A percentile compares a stretch with the other conserved stretches of the same genome.
These are phyloP conservation scores for Pseudonitzschia delicatissima DNA, from an alignment of 108 stramenopile genomes.

Conservation along the genomic window DNA sequence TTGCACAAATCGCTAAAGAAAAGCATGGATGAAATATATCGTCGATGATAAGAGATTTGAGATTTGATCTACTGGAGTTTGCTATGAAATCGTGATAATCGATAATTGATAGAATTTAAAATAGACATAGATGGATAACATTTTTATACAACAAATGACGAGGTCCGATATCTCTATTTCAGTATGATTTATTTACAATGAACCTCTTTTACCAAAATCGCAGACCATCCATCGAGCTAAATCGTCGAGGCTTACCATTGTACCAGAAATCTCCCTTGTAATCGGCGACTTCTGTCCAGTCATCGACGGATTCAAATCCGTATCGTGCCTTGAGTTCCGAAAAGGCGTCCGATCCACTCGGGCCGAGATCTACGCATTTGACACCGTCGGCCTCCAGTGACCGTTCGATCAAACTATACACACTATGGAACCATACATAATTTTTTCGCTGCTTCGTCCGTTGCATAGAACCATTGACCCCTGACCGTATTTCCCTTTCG, in stretches of 20 bases:
- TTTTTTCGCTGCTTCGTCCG: conserved; percentile 62
- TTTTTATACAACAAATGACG: not conserved
- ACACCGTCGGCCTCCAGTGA: conserved; percentile 62
- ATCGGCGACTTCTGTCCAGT: conserved; percentile 68
- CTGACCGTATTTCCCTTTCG: conserved; percentile 60
- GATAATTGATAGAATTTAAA: no score
- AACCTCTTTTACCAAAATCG: not conserved
- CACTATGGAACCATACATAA: conserved; percentile 81
- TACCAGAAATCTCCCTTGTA: conserved; percentile 58
- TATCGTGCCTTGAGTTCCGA: conserved; percentile 63
- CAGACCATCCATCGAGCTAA: no score
- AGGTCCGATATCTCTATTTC: not conserved
- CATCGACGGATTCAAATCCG: conserved; percentile 59
- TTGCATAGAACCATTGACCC: conserved; percentile 81
- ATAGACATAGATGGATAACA: no score
- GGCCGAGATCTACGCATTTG: conserved; percentile 67
- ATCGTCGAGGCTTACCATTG: conserved; percentile 22
- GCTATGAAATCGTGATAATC: no score
- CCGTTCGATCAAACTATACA: conserved; percentile 53
- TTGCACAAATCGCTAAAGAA: conserved; percentile 70
- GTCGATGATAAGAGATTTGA: conserved; percentile 50
- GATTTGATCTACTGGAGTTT: not conserved
- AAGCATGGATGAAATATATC: conserved; percentile 90
- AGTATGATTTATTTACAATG: not conserved
- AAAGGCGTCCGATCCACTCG: conserved; percentile 71